Conservation (phyloP, 129 eudicot species). For the Flaveria bidentis region DNA sequence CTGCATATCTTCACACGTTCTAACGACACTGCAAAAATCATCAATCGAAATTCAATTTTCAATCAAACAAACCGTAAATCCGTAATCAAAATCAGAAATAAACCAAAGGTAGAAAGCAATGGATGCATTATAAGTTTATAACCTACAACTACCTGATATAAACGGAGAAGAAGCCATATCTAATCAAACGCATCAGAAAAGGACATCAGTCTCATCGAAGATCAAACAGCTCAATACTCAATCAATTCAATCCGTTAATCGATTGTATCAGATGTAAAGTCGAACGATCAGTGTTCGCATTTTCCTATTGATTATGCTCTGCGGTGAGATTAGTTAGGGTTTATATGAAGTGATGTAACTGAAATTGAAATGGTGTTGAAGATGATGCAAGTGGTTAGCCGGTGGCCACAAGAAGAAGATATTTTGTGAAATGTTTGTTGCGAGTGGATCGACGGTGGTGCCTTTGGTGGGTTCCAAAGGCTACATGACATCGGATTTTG, state of each 20-base stretch:
- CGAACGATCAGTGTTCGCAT: background rate
- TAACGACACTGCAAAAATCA: conserved; percentile 53
- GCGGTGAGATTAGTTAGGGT: conserved; percentile 20
- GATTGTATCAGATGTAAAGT: background rate
- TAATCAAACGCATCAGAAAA: conserved; percentile 57
- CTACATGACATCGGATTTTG: no score
- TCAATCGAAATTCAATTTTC: background rate
- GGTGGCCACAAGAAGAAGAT: conserved; percentile 28
- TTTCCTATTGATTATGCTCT: background rate
- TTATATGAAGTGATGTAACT: conserved; percentile 20
- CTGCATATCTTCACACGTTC: conserved; percentile 82
- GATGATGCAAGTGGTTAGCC: conserved; percentile 29
- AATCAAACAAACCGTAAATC: conserved; percentile 1
- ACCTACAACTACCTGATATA: conserved; percentile 53
- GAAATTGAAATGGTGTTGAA: conserved; percentile 17
- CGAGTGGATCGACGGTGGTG: conserved; percentile 2
- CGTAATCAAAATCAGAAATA: background rate
- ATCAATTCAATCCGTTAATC: background rate
- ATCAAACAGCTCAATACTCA: conserved; percentile 7
- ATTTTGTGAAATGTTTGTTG: conserved; percentile 26
- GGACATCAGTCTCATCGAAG: conserved; percentile 14
- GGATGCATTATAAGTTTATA: background rate
- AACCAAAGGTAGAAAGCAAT: background rate
- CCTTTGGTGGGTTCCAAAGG: background rate
- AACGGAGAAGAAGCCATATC: conserved; percentile 69